Evolutionary conservation across 352 stramenopile genomes (phyloP), one percentile per base, ranked within the genome.

Genomic region (Pythium myriotylum): DNA sequence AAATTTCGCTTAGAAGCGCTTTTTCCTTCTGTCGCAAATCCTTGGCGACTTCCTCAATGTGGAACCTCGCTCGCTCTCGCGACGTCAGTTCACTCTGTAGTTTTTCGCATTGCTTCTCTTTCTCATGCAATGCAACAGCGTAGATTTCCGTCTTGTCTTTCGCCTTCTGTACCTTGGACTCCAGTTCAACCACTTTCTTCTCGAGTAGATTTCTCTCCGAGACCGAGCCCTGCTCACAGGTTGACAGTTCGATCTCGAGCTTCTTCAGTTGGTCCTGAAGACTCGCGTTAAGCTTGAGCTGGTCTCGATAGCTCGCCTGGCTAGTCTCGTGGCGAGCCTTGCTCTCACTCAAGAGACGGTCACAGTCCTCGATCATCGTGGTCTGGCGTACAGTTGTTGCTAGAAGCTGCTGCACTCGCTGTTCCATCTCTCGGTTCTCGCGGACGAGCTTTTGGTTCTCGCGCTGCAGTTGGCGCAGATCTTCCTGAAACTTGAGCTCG

Each of bases 291-390:
- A 74, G 53, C 43, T 77, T 50, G 7, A 79, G 33, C 27, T 89
- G 76, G 24, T 86, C 68, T 42, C 81, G 72, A 27, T 83, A 86
- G 46, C 51, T 80, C 10, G 33, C 42, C 13, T 70, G 72, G 17
- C 67, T 58, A 24, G 50, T 58, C n/a, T 74, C 52, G 9, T 79
- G 67, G 49, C 82, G 76, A 8, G 29, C 59, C 59, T 78, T 77
- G 13, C 70, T 61, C 24, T 89, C 77, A 3, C 67, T 71, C 4
- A 92, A 57, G 26, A 70, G 72, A 16, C 77, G 80, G 43, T 92
- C 79, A 41, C 79, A 92, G 43, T 92, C 83, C 41, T 92, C 81
- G 32, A 90, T 89, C 52, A 92, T 72, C n/a, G 66, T 69, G 27
- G 80, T 90, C 59, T 92, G 83, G 7, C 81, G 59, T 42, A 82